Evolutionary conservation across 2,329 filamentous ascomycete species (phyloP).

Genomic region (Metarhizium humberi): DNA sequence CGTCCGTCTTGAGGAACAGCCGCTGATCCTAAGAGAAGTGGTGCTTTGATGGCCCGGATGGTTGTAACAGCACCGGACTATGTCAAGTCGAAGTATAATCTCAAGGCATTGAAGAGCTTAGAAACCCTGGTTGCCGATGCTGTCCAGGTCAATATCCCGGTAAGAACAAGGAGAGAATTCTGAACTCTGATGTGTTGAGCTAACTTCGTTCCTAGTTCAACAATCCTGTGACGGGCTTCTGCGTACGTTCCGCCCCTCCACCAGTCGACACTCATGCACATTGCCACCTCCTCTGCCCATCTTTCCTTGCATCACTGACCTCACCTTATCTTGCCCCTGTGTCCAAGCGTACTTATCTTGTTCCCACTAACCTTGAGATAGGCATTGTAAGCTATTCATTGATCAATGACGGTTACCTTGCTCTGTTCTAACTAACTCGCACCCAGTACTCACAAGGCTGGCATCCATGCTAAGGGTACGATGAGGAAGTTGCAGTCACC

Average conservation of each 20-base stretch:
- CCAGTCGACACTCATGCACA: too few species aligned
- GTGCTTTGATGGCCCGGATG: constrained; percentile 7
- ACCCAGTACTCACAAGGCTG: constrained; percentile 21
- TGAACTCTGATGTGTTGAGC: too few species aligned
- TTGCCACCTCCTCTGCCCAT: too few species aligned
- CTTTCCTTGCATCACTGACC: too few species aligned
- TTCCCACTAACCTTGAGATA: too few species aligned
- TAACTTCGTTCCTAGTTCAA: constrained; percentile 8
- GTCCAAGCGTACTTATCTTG: constrained; percentile 3
- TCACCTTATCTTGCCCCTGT: constrained; percentile 7
- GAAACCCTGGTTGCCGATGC: constrained; percentile 64
- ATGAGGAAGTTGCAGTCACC: not conserved
- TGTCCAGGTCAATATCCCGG: constrained; percentile 12
- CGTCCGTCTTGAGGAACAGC: not conserved
- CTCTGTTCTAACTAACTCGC: too few species aligned
- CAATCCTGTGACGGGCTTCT: constrained; percentile 20
- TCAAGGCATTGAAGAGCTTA: constrained; percentile 75
- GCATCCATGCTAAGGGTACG: constrained; percentile 22
- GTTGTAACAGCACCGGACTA: constrained; percentile 4
- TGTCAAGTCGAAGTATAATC: constrained; percentile 50
- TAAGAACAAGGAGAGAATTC: not conserved
- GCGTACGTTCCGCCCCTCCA: not conserved
- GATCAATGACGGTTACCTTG: too few species aligned
- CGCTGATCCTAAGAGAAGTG: not conserved
- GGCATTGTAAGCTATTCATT: too few species aligned